Evolutionary conservation across 306 rosid genomes (phyloP).

Genomic region (Sesbania bispinosa): DNA sequence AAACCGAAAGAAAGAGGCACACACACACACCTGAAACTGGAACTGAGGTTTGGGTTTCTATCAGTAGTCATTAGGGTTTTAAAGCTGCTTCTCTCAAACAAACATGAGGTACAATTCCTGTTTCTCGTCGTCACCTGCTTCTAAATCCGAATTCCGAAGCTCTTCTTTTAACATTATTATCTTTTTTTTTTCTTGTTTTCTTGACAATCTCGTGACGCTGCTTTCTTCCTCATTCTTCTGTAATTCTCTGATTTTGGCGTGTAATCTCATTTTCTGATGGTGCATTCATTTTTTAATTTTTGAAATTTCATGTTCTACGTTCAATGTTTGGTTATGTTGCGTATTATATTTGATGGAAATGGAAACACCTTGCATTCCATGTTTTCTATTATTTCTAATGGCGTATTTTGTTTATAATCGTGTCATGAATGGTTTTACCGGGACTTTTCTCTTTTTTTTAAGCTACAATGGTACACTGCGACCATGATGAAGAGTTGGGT

Average conservation of each 20-base stretch:
- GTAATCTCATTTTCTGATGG: not conserved
- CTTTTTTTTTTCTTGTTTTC: not conserved
- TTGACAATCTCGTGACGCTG: not conserved
- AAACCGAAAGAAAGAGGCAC: not conserved
- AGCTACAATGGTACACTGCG: not conserved
- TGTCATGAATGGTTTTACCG: not conserved
- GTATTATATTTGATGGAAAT: not conserved
- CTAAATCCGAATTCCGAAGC: not conserved
- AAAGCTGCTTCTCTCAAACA: not conserved
- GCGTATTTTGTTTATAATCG: not conserved
- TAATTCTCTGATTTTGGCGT: not conserved
- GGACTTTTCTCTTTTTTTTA: not conserved
- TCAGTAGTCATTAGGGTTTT: conserved; percentile 36
- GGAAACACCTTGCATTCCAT: not conserved
- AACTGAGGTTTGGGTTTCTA: not conserved
- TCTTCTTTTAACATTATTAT: not conserved
- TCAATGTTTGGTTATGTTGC: not conserved
- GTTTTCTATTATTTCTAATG: not conserved
- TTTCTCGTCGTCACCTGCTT: not conserved
- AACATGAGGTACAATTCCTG: conserved; percentile 30
- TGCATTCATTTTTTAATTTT: not conserved
- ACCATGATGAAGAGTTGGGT: not conserved
- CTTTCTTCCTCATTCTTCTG: not conserved
- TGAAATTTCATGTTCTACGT: not conserved
- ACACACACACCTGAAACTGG: not conserved